phyloP scores from a whole-genome alignment of 805 yeast species.

The Candida dajiaensis region DNA sequence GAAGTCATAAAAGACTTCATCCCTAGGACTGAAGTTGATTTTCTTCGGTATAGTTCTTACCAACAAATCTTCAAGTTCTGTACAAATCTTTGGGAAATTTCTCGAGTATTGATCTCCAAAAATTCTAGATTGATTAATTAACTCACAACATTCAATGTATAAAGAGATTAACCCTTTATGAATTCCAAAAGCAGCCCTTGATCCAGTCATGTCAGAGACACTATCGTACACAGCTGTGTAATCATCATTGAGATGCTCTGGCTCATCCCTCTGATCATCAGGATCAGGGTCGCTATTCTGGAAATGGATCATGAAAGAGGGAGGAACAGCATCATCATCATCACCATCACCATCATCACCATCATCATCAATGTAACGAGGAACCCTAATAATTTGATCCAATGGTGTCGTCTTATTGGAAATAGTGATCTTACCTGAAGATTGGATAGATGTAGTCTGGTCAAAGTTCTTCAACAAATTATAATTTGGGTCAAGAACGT shows the following conservation, averaged over 20 bases:
- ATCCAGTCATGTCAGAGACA: not conserved
- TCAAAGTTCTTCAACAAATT: slow-evolving; percentile 12
- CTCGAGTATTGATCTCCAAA: slow-evolving; percentile 35
- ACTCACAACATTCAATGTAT: slow-evolving; percentile 33
- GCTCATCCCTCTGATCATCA: not conserved
- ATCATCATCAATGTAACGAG: slow-evolving; percentile 14
- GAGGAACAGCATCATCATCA: slow-evolving; percentile 20
- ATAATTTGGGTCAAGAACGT: slow-evolving; percentile 15
- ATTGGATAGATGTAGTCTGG: not conserved
- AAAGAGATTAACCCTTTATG: slow-evolving; percentile 26
- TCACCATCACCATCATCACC: slow-evolving; percentile 5
- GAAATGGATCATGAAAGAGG: slow-evolving; percentile 20
- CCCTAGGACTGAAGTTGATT: not conserved
- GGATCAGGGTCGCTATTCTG: slow-evolving; percentile 2
- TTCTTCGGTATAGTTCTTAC: slow-evolving; percentile 17
- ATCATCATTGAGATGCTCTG: not conserved
- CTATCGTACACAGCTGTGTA: slow-evolving; percentile 1
- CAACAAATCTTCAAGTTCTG: slow-evolving; percentile 39
- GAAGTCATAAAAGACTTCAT: slow-evolving; percentile 11
- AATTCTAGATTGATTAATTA: slow-evolving; percentile 40
- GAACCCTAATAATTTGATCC: slow-evolving; percentile 21
- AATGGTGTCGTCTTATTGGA: slow-evolving; percentile 15
- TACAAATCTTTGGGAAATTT: slow-evolving; percentile 42
- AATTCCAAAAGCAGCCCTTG: slow-evolving; percentile 11
- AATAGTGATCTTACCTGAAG: slow-evolving; percentile 12